Evolutionary conservation across 371 early-diverging fungal genomes (phyloP).

Genomic region (Syncephalastrum racemosum): DNA sequence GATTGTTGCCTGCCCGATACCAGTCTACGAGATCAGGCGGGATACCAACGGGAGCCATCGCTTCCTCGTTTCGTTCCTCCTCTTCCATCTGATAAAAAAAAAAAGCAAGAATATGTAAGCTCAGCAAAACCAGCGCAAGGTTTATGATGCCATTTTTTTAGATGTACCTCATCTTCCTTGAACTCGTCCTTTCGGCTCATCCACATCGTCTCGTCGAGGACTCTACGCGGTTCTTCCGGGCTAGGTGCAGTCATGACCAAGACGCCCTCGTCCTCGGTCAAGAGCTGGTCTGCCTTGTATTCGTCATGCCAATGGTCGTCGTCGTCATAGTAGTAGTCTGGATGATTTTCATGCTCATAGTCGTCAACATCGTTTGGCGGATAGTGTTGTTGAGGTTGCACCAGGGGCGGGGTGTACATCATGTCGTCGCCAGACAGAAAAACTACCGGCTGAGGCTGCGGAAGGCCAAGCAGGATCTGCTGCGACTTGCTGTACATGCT

Average conservation of each 20-base stretch:
- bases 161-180: constrained; percentile 2
- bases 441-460: constrained; percentile 36
- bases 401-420: constrained; percentile 47
- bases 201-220: constrained; percentile 17
- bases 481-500: constrained; percentile 54
- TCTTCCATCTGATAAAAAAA: constrained; percentile 6
- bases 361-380: constrained; percentile 7
- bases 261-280: constrained; percentile 14
- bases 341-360: constrained; percentile 16
- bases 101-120: neutral
- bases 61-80: too few species aligned
- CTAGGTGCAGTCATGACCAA: constrained; percentile 22
- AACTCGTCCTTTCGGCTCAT: constrained; percentile 11
- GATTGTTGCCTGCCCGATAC: constrained; percentile 12
- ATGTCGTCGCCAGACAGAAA: constrained; percentile 45
- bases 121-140: neutral
- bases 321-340: constrained; percentile 12
- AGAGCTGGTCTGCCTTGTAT: neutral
- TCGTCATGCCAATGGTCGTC: constrained; percentile 1
- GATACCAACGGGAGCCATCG: neutral
- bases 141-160: neutral
- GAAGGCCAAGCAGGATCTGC: constrained; percentile 41
- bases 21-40: constrained; percentile 18
- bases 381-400: constrained; percentile 16
- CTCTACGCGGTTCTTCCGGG: constrained; percentile 8